phyloP scores from a whole-genome alignment of 73 alveolate genomes.

The Stentor coeruleus region DNA sequence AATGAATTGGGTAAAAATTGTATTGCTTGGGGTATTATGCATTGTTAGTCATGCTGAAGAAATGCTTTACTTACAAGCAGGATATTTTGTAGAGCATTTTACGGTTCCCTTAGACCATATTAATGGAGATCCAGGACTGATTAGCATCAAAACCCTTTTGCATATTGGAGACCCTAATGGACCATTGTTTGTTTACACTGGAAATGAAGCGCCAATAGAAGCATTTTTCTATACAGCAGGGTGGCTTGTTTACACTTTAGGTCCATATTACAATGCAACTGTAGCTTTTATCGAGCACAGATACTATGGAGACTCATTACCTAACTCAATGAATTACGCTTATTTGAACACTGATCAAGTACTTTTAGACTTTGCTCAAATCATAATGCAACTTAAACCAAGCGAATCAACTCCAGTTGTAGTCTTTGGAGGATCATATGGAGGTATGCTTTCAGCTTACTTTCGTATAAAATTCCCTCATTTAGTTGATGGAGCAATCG shows the following conservation, averaged over 20 bases:
- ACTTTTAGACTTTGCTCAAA: conserved; percentile 52
- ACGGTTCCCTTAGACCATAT: not conserved
- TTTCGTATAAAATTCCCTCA: conserved; percentile 67
- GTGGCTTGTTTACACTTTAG: not conserved
- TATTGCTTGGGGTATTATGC: no score
- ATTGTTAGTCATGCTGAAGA: no score
- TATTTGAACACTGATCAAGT: conserved; percentile 56
- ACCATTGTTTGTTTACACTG: conserved; percentile 9
- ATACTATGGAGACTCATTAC: conserved; percentile 64
- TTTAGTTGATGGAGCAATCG: conserved; percentile 57
- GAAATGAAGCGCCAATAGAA: not conserved
- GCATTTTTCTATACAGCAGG: not conserved
- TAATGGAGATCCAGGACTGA: not conserved
- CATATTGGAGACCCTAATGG: not conserved
- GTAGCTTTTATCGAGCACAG: conserved; percentile 65
- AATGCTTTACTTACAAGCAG: no score
- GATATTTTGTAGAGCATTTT: no score
- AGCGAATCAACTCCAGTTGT: conserved; percentile 36
- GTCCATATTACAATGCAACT: conserved; percentile 42
- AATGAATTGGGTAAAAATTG: no score
- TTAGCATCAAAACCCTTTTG: not conserved
- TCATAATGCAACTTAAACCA: not conserved
- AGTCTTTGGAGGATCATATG: conserved; percentile 67
- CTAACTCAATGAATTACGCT: conserved; percentile 38
- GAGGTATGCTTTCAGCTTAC: conserved; percentile 76